Base-by-base conservation (phyloP, 352 stramenopile species). In the Phytophthora macrochlamydospora region DNA sequence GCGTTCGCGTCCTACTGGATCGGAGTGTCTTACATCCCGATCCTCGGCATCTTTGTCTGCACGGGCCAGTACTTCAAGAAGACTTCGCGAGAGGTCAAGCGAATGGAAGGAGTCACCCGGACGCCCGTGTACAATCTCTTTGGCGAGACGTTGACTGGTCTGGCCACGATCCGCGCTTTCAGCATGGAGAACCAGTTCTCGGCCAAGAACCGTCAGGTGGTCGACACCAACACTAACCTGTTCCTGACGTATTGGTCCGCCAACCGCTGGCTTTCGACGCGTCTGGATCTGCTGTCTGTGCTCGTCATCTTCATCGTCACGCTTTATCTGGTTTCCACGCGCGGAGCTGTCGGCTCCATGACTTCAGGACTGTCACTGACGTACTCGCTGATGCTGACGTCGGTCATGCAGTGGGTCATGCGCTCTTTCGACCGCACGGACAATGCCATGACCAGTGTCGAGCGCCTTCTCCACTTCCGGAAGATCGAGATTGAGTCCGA, bases 251-350 rank as follows among this genome's bases (percentile, higher is more conserved):
- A 69, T 38, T 79, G 71, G 67, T 59, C 59, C 8, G 60, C 60
- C n/a, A 62, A 64, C 60, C 96, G 95, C 55, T 99, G 95, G 95
- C 75, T 99, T 6, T 93, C 88, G 12, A 81, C 98, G 37, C 84
- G 97, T 7, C 78, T 99, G 35, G 92, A 85, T 62, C 71, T 59
- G 61, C 51, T 87, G 7, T 76, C 75, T 12, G 78, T 92, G 13
- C 40, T 94, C 7, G 94, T 98, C 46, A 90, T 98, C 35, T 79
- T 81, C 28, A 79, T 83, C 24, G 81, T 96, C 13, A 86, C 90
- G 33, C 62, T 98, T 11, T 94, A 94, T 51, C 58, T 90, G 11
- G 88, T 98, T 7, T 49, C 86, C 0, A 59, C 66, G 37, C 77
- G 75, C 35, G 67, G 62, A 13, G 62, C 60, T 2, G 53, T 76